Conservation (phyloP, 2,329 filamentous ascomycete genomes). For the Fonsecaea pugnacius region DNA sequence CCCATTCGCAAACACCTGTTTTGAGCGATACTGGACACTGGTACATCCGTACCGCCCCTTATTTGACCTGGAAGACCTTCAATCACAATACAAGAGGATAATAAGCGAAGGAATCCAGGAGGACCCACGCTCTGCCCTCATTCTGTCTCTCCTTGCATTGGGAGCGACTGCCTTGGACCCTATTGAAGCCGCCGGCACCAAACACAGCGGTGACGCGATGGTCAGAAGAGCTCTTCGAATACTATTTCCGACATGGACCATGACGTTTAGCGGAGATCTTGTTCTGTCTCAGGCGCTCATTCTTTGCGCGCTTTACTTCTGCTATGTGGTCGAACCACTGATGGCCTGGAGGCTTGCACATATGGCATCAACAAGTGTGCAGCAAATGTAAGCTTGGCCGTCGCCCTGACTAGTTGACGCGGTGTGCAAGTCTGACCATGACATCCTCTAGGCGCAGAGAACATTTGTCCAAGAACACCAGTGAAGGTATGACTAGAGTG, state of each 20-base stretch:
- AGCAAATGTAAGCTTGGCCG: slow-evolving; percentile 17
- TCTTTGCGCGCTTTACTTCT: slow-evolving; percentile 17
- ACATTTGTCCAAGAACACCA: not conserved
- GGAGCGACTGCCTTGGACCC: not conserved
- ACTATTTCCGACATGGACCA: slow-evolving; percentile 6
- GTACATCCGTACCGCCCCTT: slow-evolving; percentile 2
- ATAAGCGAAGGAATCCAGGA: not conserved
- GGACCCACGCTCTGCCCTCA: not conserved
- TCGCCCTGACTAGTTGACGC: not conserved
- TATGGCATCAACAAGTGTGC: slow-evolving; percentile 22
- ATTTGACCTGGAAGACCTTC: not conserved
- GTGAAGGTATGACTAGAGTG: slow-evolving; percentile 9
- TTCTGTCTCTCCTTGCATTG: slow-evolving; percentile 1
- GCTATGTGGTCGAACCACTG: slow-evolving; percentile 8
- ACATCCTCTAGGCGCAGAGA: not conserved
- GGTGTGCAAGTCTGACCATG: not conserved
- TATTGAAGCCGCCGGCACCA: not conserved
- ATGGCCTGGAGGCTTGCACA: slow-evolving; percentile 17
- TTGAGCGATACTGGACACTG: slow-evolving; percentile 1
- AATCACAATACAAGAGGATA: not conserved
- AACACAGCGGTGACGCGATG: not conserved
- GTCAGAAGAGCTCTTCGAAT: slow-evolving; percentile 5
- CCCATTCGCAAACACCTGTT: not conserved
- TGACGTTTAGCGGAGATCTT: not conserved
- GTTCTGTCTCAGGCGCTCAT: slow-evolving; percentile 12